These are phyloP conservation scores for Geosmithia flava DNA, from an alignment of 2,329 filamentous ascomycete species.

Conservation along the genomic window DNA sequence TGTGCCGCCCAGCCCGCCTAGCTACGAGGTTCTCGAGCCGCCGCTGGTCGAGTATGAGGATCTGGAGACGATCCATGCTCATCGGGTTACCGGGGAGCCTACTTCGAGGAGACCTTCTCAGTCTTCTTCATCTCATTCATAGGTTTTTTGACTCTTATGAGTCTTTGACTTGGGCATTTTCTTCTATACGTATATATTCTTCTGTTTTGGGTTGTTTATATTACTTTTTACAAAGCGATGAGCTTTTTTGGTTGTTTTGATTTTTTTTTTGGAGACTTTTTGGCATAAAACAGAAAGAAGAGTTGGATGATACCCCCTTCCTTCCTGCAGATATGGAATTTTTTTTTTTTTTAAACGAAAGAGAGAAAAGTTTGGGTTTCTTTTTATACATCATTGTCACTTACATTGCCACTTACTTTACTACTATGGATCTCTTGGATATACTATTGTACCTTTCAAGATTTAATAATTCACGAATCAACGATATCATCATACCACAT, in stretches of 20 bases:
- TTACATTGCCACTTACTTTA: too few relatives aligned
- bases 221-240: neutral
- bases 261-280: neutral
- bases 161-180: too few relatives aligned
- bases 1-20: slow-evolving; percentile 75
- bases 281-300: neutral
- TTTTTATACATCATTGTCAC: too few relatives aligned
- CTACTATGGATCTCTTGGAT: too few relatives aligned
- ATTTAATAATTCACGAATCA: too few relatives aligned
- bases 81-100: neutral
- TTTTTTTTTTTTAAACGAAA: neutral
- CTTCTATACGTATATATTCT: neutral
- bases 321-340: neutral
- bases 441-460: too few relatives aligned
- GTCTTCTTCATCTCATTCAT: too few relatives aligned
- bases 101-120: neutral
- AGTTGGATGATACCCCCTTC: neutral
- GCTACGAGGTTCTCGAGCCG: slow-evolving; percentile 31
- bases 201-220: neutral
- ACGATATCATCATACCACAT: too few relatives aligned
- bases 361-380: neutral
- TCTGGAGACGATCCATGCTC: slow-evolving; percentile 9
- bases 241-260: neutral
- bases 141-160: too few relatives aligned
- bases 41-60: slow-evolving; percentile 23